A percentile compares a stretch with the other conserved stretches of the same genome.
These are phyloP conservation scores for Neospora caninum DNA, from an alignment of 169 alveolate genomes.

Conservation along the genomic window DNA sequence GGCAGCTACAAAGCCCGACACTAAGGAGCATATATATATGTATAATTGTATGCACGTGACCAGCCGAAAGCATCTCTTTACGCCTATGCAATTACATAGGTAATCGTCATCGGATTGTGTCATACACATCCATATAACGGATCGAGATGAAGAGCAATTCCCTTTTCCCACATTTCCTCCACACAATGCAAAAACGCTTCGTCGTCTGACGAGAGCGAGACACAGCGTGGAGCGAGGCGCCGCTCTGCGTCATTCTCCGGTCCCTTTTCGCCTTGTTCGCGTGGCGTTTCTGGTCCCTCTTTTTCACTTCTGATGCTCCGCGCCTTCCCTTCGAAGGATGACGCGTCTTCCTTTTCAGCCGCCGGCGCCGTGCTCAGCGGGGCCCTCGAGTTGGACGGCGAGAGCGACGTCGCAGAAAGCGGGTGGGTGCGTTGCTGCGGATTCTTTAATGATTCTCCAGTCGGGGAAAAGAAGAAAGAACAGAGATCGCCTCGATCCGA, in stretches of 20 bases:
- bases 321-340: neutral
- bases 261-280: neutral
- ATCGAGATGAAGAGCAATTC: neutral
- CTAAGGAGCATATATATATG: too few species aligned
- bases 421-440: neutral
- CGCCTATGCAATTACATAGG: too few species aligned
- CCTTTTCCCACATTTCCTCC: neutral
- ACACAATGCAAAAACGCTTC: neutral
- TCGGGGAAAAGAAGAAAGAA: neutral
- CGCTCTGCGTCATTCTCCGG: neutral
- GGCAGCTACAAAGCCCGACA: too few species aligned
- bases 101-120: neutral
- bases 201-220: neutral
- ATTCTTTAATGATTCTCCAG: neutral
- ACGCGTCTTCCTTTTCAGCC: neutral
- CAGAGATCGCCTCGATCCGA: neutral
- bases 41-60: neutral
- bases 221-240: neutral
- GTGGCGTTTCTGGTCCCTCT: neutral
- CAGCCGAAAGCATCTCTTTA: neutral
- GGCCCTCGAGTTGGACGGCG: neutral
- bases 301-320: neutral
- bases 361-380: neutral
- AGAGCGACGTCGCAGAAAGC: neutral
- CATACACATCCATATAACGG: neutral